Base-by-base conservation (phyloP, 345 rosid species). In the Pistacia integerrima region DNA sequence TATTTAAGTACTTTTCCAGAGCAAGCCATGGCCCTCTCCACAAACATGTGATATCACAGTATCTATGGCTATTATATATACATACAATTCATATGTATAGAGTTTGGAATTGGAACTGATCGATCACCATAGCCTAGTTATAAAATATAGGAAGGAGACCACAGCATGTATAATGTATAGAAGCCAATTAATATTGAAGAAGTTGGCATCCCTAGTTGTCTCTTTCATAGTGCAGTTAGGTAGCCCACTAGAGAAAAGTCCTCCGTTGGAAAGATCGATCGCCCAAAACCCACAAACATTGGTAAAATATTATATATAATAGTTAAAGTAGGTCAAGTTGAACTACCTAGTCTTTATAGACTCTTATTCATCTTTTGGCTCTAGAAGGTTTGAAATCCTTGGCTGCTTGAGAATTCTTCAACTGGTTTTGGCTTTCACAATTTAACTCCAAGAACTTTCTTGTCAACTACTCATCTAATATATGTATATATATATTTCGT, bases 221-320 rank as follows among this genome's bases (percentile, higher is more conserved):
- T 71, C 6, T 36, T 33, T 74, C 81, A 30, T 62, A 63, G 79
- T 48, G 74, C 65, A n/a, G 78, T 82, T 82, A 64, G 85, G 85
- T 77, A 75, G 78, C 87, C 83, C 78, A 72, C 87, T 74, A 28
- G 51, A 51, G 79, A 76, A 74, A 76, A 79, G 66, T 78, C 80
- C 28, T 56, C 64, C 16, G 64, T 59, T 60, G 67, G 78, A 73
- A 72, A 68, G 18, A 67, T 59, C 69, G 18, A 67, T 59, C 69
- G 69, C 67, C 69, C 48, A 25, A 44, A 76, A 59, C 54, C 79
- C 58, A 44, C 30, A 48, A 64, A 59, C 12, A 44, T 36, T 35
- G 51, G 52, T 25, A 55, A 36, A 36, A 59, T 41, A 60, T 25
- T 5, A 46, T 48, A 22, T 22, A 46, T 28, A 10, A 1, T 64